Conservation (phyloP, 83 land plant genomes). For the Thuja plicata region DNA sequence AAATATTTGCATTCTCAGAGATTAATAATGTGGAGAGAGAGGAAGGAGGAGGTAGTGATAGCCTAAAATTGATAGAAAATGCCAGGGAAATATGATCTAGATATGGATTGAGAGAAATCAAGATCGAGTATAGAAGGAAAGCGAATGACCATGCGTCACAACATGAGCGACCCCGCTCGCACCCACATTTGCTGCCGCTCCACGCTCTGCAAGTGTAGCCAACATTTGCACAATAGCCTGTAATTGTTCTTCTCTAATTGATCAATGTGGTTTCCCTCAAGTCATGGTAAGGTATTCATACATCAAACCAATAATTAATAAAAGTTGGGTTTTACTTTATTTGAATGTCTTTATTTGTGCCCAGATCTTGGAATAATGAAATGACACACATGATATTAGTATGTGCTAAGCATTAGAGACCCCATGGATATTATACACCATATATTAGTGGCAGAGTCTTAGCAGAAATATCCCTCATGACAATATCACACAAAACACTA, state of each 20-base stretch:
- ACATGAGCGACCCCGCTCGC: slow-evolving; percentile 86
- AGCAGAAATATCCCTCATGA: too few relatives aligned
- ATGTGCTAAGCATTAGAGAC: too few relatives aligned
- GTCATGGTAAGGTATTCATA: too few relatives aligned
- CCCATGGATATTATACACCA: too few relatives aligned
- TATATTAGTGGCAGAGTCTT: too few relatives aligned
- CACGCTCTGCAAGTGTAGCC: slow-evolving; percentile 77
- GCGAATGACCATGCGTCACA: slow-evolving; percentile 64
- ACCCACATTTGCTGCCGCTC: slow-evolving; percentile 60
- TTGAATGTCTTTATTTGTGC: too few relatives aligned
- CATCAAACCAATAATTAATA: too few relatives aligned
- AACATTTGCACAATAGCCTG: slow-evolving; percentile 86
- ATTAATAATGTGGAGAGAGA: slow-evolving; percentile 39
- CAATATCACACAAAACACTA: too few relatives aligned
- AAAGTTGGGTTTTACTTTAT: too few relatives aligned
- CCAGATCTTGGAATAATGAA: too few relatives aligned
- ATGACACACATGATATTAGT: too few relatives aligned
- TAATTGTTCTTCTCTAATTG: slow-evolving; percentile 73
- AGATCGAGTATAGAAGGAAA: slow-evolving; percentile 61
- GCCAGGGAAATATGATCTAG: slow-evolving; percentile 89
- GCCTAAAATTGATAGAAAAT: slow-evolving; percentile 67
- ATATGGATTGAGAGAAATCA: slow-evolving; percentile 67
- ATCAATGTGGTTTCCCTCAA: too few relatives aligned
- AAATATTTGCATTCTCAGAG: slow-evolving; percentile 76
- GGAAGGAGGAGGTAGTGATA: slow-evolving; percentile 55